Conservation (phyloP, 495 filamentous ascomycete species). For the Lasiosphaeria miniovina region DNA sequence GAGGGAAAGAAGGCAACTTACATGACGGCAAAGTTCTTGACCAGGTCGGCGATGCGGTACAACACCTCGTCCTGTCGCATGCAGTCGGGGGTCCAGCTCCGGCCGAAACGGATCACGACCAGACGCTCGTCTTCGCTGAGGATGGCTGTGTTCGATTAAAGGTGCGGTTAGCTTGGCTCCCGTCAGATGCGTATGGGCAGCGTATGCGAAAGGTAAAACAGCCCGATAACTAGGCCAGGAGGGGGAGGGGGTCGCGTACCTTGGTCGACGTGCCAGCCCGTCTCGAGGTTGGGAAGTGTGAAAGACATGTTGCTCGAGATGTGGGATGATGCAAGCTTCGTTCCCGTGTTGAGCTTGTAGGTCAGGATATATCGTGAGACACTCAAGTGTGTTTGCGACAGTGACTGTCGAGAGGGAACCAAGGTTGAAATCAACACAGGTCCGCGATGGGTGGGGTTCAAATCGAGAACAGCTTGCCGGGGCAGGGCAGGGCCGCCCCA, state of each 20-base stretch:
- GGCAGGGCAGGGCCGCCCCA: no score
- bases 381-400: no score
- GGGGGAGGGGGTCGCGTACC: slow-evolving; percentile 63
- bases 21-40: slow-evolving; percentile 90
- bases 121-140: slow-evolving; percentile 80
- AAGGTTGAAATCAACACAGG: slow-evolving; percentile 31
- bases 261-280: slow-evolving; percentile 96
- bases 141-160: slow-evolving; percentile 10
- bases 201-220: no score
- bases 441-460: slow-evolving; percentile 21
- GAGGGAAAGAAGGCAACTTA: slow-evolving; percentile 2
- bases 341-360: slow-evolving; percentile 55
- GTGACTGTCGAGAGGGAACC: slow-evolving; percentile 1
- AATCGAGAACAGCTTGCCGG: no score
- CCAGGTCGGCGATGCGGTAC: slow-evolving; percentile 80
- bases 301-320: slow-evolving; percentile 62
- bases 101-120: slow-evolving; percentile 91
- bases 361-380: no score
- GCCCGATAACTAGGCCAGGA: background rate
- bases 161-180: background rate
- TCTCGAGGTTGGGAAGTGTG: slow-evolving; percentile 86
- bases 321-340: background rate
- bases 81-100: slow-evolving; percentile 72
- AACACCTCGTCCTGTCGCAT: slow-evolving; percentile 95
- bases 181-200: no score